Conservation (phyloP, 2,329 filamentous ascomycete species). For the Fusarium udum region DNA sequence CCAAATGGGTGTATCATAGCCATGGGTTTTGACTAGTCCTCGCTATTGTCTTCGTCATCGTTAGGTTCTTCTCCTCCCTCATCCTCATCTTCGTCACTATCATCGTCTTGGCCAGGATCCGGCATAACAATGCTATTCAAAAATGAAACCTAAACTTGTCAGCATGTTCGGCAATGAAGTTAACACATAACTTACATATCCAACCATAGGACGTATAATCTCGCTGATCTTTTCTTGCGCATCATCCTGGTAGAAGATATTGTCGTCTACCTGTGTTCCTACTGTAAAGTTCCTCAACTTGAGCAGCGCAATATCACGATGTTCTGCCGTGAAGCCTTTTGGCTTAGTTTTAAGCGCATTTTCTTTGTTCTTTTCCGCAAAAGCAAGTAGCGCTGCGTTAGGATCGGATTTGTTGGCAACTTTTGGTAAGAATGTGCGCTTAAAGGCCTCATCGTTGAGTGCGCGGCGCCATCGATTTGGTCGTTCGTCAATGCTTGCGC, state of each 20-base stretch:
- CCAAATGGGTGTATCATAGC: not conserved
- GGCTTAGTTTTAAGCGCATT: constrained; percentile 86
- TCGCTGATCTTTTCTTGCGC: constrained; percentile 72
- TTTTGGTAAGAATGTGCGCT: constrained; percentile 69
- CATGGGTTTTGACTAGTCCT: constrained; percentile 5
- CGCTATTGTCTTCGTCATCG: constrained; percentile 10
- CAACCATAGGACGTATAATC: constrained; percentile 74
- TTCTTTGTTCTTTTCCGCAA: constrained; percentile 74
- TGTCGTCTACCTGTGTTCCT: constrained; percentile 71
- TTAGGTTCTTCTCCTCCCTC: constrained; percentile 41
- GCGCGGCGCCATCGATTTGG: constrained; percentile 75
- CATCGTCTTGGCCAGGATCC: constrained; percentile 62
- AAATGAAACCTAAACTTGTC: constrained; percentile 68
- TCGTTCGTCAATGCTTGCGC: constrained; percentile 78
- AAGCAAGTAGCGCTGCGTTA: constrained; percentile 72
- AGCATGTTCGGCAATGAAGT: not conserved
- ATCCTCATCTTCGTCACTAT: constrained; percentile 51
- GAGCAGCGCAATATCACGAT: constrained; percentile 82
- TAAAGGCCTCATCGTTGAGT: constrained; percentile 69
- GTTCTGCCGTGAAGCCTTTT: constrained; percentile 80
- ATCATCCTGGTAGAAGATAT: constrained; percentile 68
- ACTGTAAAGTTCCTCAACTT: constrained; percentile 84
- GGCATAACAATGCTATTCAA: constrained; percentile 80
- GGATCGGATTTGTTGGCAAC: constrained; percentile 46
- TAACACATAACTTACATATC: constrained; percentile 72